Conservation (phyloP, 768 basidiomycete species). For the Rhodotorula babjevae region DNA sequence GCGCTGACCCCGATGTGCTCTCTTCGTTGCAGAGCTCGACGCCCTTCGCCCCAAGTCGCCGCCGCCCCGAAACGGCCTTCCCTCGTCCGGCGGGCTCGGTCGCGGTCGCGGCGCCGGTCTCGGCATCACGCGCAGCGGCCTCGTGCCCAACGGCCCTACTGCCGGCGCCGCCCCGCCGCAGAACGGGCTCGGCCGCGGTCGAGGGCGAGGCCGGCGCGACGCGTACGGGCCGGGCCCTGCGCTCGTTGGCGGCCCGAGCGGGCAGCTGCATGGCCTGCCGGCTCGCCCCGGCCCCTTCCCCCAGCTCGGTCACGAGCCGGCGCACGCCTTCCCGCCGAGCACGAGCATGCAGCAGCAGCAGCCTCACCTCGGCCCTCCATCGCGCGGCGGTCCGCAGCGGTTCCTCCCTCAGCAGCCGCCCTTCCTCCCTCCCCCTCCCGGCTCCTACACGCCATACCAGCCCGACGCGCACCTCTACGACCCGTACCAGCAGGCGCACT, state of each 20-base stretch:
- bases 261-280: no score
- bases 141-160: neutral
- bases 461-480: no score
- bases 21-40: slow-evolving; percentile 62
- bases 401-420: neutral
- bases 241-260: no score
- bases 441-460: neutral
- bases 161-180: neutral
- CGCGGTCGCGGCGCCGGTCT: slow-evolving; percentile 36
- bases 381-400: neutral
- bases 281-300: no score
- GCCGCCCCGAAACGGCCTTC: slow-evolving; percentile 33
- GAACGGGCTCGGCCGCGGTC: neutral
- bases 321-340: neutral
- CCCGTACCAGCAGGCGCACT: neutral
- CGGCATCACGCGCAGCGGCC: slow-evolving; percentile 32
- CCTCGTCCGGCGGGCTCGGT: slow-evolving; percentile 32
- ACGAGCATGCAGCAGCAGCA: no score
- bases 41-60: slow-evolving; percentile 80
- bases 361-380: no score
- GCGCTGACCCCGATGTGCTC: neutral
- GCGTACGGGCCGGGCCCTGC: neutral
- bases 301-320: no score
- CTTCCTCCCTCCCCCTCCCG: neutral
- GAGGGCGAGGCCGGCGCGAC: neutral